A percentile compares a stretch with the other conserved stretches of the same genome.
These are phyloP conservation scores for Claviceps fusiformis DNA, from an alignment of 2,329 filamentous ascomycete species.

Conservation along the genomic window DNA sequence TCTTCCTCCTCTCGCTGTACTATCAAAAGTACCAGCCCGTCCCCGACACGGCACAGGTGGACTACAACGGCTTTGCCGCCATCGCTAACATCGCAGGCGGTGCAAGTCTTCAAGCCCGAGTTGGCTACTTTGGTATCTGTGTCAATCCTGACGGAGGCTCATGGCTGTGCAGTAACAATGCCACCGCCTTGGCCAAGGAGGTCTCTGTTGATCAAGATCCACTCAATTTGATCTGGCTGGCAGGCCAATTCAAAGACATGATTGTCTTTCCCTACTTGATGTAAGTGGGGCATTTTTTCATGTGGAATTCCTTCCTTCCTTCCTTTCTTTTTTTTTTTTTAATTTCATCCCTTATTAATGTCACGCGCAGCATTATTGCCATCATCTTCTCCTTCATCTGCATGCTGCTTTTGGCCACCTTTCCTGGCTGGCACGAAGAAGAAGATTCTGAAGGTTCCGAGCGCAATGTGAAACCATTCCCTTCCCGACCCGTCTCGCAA, in stretches of 20 bases:
- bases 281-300: constrained; percentile 33
- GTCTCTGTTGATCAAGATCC: constrained; percentile 86
- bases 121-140: constrained; percentile 97
- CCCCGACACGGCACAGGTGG: constrained; percentile 76
- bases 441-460: constrained; percentile 68
- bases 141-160: constrained; percentile 80
- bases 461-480: constrained; percentile 86
- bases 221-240: constrained; percentile 93
- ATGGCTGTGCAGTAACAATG: constrained; percentile 95
- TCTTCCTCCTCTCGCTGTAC: constrained; percentile 97
- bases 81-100: constrained; percentile 82
- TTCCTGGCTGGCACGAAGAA: constrained; percentile 95
- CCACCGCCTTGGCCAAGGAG: constrained; percentile 80
- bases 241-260: constrained; percentile 93
- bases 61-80: constrained; percentile 73
- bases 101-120: constrained; percentile 75
- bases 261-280: constrained; percentile 97
- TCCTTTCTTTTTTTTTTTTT: too few species aligned
- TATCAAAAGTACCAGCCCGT: constrained; percentile 75
- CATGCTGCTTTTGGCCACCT: constrained; percentile 87
- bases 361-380: constrained; percentile 64
- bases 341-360: too few species aligned
- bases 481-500: constrained; percentile 82
- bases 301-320: too few species aligned
- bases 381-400: constrained; percentile 96